These are phyloP conservation scores for Dryadomyces quercus-mongolicae DNA, from an alignment of 2,329 filamentous ascomycete genomes.

Conservation along the genomic window DNA sequence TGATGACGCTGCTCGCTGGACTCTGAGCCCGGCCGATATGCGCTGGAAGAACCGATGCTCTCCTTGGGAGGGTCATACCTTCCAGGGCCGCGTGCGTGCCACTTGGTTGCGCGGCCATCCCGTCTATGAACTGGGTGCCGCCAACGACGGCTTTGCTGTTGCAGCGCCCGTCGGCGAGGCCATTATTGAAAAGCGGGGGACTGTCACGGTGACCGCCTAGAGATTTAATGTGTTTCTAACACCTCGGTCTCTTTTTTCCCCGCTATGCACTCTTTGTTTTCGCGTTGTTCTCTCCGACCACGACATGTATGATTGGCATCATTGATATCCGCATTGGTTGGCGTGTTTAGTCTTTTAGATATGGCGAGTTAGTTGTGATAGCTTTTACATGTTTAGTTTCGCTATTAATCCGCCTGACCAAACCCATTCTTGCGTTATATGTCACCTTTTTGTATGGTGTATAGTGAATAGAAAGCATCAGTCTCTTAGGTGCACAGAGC, in stretches of 20 bases:
- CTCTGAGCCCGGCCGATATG: conserved; percentile 66
- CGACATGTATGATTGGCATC: neutral
- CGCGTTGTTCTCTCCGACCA: neutral
- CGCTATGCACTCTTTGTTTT: neutral
- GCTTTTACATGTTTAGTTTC: too few species aligned
- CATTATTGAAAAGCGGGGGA: conserved; percentile 26
- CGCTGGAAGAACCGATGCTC: conserved; percentile 89
- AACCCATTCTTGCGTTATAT: too few species aligned
- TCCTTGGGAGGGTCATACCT: conserved; percentile 72
- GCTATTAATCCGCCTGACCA: too few species aligned
- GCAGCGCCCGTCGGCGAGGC: conserved; percentile 35
- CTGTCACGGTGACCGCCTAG: neutral
- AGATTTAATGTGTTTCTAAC: neutral
- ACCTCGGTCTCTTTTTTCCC: neutral
- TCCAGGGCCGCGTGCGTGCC: conserved; percentile 68
- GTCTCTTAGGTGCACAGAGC: too few species aligned
- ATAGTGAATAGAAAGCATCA: too few species aligned
- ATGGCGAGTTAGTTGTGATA: too few species aligned
- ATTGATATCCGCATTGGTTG: neutral
- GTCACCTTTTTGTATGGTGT: too few species aligned
- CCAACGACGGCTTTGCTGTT: conserved; percentile 35
- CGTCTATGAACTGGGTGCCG: conserved; percentile 57
- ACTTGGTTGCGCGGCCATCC: conserved; percentile 72
- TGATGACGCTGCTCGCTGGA: conserved; percentile 70
- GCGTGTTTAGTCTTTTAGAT: neutral